Conservation (phyloP, 2,329 filamentous ascomycete genomes). For the Stemphylium beticola region DNA sequence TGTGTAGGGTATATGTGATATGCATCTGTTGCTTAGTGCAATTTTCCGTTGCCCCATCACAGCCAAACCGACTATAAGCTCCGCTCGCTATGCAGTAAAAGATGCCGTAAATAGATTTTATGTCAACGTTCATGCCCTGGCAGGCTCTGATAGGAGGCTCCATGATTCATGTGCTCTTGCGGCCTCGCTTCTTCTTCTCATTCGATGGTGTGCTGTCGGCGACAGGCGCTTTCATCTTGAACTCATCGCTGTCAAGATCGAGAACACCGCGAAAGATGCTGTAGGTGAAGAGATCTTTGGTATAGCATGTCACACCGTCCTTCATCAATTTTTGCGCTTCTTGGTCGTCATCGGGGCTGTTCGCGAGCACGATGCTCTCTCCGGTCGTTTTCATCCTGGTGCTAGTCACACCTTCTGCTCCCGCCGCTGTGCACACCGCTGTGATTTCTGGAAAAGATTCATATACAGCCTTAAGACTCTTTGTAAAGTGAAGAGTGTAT, state of each 20-base stretch:
- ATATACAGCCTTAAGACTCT: slow-evolving; percentile 43
- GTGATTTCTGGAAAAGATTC: slow-evolving; percentile 48
- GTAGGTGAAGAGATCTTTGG: slow-evolving; percentile 52
- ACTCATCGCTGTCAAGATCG: slow-evolving; percentile 50
- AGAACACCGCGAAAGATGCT: slow-evolving; percentile 53
- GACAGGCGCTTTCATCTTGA: slow-evolving; percentile 31
- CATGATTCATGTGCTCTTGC: slow-evolving; percentile 16
- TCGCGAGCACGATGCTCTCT: slow-evolving; percentile 48
- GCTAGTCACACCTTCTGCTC: slow-evolving; percentile 42
- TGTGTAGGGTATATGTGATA: background rate
- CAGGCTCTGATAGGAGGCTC: background rate
- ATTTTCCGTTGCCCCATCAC: background rate
- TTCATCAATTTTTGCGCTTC: slow-evolving; percentile 44
- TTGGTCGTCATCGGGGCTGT: slow-evolving; percentile 40
- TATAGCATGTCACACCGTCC: slow-evolving; percentile 46
- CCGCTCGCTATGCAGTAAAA: slow-evolving; percentile 16
- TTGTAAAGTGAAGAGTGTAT: slow-evolving; percentile 58
- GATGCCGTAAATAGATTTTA: background rate
- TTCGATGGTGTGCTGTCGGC: slow-evolving; percentile 4
- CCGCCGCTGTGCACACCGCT: slow-evolving; percentile 46
- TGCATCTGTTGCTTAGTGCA: background rate
- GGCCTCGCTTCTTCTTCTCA: slow-evolving; percentile 24
- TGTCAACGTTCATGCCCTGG: background rate
- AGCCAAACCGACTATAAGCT: background rate
- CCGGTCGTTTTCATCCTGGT: slow-evolving; percentile 31